Evolutionary conservation across 345 rosid genomes (phyloP), one percentile per base, ranked within the genome.

Genomic region (Jatropha curcas): DNA sequence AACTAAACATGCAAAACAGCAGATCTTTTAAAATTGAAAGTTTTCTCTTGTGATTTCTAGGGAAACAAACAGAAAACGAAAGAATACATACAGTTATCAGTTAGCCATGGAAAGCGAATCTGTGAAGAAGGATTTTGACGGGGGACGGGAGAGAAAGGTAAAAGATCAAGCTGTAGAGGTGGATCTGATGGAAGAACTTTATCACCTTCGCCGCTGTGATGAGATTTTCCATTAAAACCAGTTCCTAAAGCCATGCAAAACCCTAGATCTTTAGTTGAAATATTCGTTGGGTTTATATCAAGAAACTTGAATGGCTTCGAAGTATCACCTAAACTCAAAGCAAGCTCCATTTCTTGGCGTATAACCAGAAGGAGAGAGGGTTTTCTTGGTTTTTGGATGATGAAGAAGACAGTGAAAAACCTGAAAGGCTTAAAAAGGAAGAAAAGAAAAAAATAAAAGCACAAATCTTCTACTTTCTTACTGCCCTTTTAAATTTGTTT

Each of bases 291-390:
- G 41, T 79, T 70, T 62, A 83, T 84, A 73, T 86, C 90, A 14
- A 89, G 75, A 75, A 91, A 94, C 51, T 86, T 77, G 76, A 90
- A 87, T 10, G 89, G 77, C 77, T 85, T 90, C 0, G 91, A 86
- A 55, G 88, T 41, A 65, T 89, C 94, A 2, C 99, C 99, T 33
- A 95, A 75, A 74, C 90, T 92, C 84, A 95, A 77, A 63, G 94
- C 98, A 8, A 95, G 84, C 82, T 95, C 97, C 99, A 95, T 95
- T 7, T 71, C 63, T 50, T 24, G 16, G 13, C 27, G 24, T 30
- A 60, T 3, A 20, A 10, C 45, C 45, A 41, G 45, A 41, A 41
- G 13, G 41, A 5, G 41, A 37, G 41, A 41, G 45, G 45, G 45
- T 39, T 39, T 39, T 7, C 7, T 9, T n/a, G 25, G 56, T 19